Evolutionary conservation across 306 rosid species (phyloP), one percentile per base, ranked within the genome.

Genomic region (Fragaria vesca): DNA sequence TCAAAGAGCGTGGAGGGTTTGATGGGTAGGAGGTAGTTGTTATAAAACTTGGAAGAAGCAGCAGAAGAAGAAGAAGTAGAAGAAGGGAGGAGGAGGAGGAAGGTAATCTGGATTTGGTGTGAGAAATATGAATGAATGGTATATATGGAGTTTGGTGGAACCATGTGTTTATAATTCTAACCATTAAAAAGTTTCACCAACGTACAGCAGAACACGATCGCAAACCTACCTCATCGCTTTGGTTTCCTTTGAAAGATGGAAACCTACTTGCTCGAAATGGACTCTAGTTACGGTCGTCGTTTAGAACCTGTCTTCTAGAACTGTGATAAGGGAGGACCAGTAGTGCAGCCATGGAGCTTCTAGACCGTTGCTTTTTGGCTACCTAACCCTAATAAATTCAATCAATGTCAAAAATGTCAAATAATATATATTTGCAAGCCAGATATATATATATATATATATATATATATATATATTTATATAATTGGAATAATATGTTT

Each of bases 1-100:
- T 91, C 63, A 91, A 91, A 89, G 91, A 79, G 89, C 72, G 89
- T 81, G 94, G 77, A 66, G 73, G 81, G 91, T 82, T 58, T 78
- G 90, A 91, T 89, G 82, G 87, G 83, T 82, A 66, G 86, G 89
- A 82, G 85, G 87, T 89, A 76, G 90, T 79, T 86, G 81, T 10
- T 24, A 24, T 24, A 58, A 15, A 28, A 15, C 68, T 62, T 62
- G 68, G 68, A 28, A 58, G 32, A 11, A 3, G 66, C 12, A 61
- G 38, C 0, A 26, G 68, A 28, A 58, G 32, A 11, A 3, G 66
- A 28, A 61, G 38, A 1, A 26, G 66, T 0, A 55, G 26, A 3
- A 51, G 58, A 5, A 18, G 38, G 57, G 12, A 7, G 45, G 9
- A 38, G 18, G 12, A 10, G 66, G n/a, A 21, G 66, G 32, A 24